Evolutionary conservation across 257 asterid species (phyloP).

Genomic region (Nicotiana knightiana): DNA sequence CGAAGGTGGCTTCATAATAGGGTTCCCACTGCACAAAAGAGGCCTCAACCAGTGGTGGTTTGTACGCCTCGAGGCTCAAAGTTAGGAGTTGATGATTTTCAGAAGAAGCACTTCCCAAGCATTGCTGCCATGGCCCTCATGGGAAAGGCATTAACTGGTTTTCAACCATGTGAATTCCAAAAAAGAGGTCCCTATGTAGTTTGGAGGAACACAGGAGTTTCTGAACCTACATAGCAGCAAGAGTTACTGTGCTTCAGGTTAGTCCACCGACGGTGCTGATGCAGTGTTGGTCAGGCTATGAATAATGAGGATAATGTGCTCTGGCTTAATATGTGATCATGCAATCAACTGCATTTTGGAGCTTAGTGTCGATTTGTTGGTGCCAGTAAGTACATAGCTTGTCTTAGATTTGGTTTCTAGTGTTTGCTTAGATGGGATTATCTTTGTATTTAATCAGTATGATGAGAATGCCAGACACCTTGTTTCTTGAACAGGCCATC

Average conservation of each 20-base stretch:
- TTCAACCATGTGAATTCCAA: constrained; percentile 40
- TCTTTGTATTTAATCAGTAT: neutral
- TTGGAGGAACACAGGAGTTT: constrained; percentile 65
- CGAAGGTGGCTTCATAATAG: constrained; percentile 50
- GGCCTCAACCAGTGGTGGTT: constrained; percentile 25
- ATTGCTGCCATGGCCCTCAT: constrained; percentile 76
- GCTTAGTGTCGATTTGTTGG: neutral
- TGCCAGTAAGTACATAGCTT: constrained; percentile 1
- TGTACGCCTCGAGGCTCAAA: constrained; percentile 42
- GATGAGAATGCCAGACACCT: neutral
- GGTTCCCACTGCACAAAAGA: constrained; percentile 14
- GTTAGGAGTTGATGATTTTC: constrained; percentile 25
- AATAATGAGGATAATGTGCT: neutral
- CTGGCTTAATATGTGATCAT: neutral
- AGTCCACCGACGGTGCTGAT: neutral
- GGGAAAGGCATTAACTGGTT: constrained; percentile 54
- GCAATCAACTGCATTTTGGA: constrained; percentile 4
- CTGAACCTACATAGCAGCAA: constrained; percentile 13
- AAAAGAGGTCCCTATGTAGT: constrained; percentile 48
- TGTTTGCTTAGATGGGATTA: neutral
- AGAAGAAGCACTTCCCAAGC: constrained; percentile 70
- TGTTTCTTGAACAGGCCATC: constrained; percentile 9
- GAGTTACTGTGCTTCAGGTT: neutral
- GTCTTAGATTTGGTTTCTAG: constrained; percentile 1
- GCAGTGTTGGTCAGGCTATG: neutral